Conservation (phyloP, 1,284 basidiomycete species). For the Trametes versicolor region DNA sequence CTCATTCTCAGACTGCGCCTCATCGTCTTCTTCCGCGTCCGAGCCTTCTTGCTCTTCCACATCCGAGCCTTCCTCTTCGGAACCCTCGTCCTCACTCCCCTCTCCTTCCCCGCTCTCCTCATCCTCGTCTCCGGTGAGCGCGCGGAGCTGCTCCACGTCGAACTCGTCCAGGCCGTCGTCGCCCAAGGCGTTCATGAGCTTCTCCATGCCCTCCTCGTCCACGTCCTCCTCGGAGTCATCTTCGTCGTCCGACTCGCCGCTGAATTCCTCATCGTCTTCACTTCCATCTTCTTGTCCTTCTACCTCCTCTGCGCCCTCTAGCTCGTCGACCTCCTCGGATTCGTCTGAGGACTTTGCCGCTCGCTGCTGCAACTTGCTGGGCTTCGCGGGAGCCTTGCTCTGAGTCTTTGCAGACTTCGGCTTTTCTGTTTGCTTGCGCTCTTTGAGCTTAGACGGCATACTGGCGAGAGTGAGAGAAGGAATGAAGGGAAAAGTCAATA, state of each 20-base stretch:
- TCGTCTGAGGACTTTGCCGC: conserved; percentile 27
- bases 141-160: conserved; percentile 60
- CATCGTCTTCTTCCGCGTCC: conserved; percentile 44
- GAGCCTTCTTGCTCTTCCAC: conserved; percentile 41
- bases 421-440: conserved; percentile 9
- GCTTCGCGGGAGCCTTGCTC: conserved; percentile 12
- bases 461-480: not conserved
- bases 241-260: conserved; percentile 47
- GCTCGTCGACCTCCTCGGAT: conserved; percentile 45
- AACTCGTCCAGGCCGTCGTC: conserved; percentile 75
- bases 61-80: conserved; percentile 27
- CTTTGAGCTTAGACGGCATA: conserved; percentile 26
- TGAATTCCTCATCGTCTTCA: conserved; percentile 44
- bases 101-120: conserved; percentile 44
- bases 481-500: not conserved
- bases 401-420: conserved; percentile 13
- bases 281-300: conserved; percentile 24
- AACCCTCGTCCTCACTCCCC: conserved; percentile 41
- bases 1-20: conserved; percentile 40
- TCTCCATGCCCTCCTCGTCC: conserved; percentile 71
- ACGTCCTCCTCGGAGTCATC: conserved; percentile 54
- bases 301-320: conserved; percentile 44
- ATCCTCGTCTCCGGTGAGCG: conserved; percentile 50
- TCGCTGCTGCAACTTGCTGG: conserved; percentile 26
- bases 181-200: conserved; percentile 72